phyloP scores from a whole-genome alignment of 1,284 basidiomycete genomes.

The Sanghuangporus sanghuang region DNA sequence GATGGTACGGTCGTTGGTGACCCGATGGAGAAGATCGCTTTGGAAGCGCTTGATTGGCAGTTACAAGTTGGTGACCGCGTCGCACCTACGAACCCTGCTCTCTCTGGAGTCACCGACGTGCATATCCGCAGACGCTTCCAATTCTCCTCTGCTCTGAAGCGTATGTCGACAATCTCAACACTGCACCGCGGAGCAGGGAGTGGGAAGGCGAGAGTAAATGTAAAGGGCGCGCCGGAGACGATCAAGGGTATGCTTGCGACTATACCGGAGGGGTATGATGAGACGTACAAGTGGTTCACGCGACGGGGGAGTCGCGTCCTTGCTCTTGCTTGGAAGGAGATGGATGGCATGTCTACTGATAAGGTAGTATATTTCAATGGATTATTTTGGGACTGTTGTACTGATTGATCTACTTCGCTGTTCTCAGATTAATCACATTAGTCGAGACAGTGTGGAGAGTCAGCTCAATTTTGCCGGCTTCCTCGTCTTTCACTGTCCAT shows the following conservation, averaged over 20 bases:
- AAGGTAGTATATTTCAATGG: slow-evolving; percentile 34
- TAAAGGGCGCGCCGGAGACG: slow-evolving; percentile 95
- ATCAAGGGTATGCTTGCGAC: slow-evolving; percentile 78
- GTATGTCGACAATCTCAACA: slow-evolving; percentile 88
- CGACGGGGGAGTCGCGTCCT: slow-evolving; percentile 87
- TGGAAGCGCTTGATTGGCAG: slow-evolving; percentile 91
- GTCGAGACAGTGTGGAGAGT: slow-evolving; percentile 76
- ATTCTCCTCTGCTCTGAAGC: slow-evolving; percentile 92
- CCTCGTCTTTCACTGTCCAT: slow-evolving; percentile 93
- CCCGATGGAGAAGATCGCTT: slow-evolving; percentile 98
- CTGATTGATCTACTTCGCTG: slow-evolving; percentile 7
- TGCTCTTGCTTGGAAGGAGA: slow-evolving; percentile 82
- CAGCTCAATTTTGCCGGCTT: slow-evolving; percentile 82
- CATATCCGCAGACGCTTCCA: slow-evolving; percentile 85
- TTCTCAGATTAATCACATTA: slow-evolving; percentile 75
- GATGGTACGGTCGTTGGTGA: slow-evolving; percentile 95
- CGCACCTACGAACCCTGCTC: slow-evolving; percentile 20
- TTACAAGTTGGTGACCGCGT: slow-evolving; percentile 58
- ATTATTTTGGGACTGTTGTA: background rate
- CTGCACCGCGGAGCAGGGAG: slow-evolving; percentile 44
- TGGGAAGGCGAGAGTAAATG: slow-evolving; percentile 58
- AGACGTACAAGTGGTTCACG: slow-evolving; percentile 91
- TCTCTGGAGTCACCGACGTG: slow-evolving; percentile 52
- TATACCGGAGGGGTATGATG: slow-evolving; percentile 80
- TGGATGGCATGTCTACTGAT: slow-evolving; percentile 60